These are phyloP conservation scores for Codiaeum variegatum DNA, from an alignment of 441 rosid species.

Conservation along the genomic window DNA sequence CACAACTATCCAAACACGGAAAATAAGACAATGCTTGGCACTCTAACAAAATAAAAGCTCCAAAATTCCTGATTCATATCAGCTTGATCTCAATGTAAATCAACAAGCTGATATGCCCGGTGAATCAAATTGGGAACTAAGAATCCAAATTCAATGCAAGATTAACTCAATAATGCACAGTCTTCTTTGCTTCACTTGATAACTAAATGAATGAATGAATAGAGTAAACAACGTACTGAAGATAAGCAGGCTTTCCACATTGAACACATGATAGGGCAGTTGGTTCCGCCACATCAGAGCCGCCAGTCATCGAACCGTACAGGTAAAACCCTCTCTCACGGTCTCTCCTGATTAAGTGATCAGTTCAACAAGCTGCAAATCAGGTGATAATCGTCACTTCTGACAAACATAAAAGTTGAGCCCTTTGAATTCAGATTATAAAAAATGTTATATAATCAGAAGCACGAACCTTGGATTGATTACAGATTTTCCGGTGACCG, in stretches of 20 bases:
- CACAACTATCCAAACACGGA: not conserved
- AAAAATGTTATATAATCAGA: not conserved
- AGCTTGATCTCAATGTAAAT: not conserved
- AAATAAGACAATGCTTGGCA: not conserved
- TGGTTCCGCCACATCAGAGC: slow-evolving; percentile 47
- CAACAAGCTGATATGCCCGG: not conserved
- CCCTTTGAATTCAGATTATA: not conserved
- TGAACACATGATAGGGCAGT: slow-evolving; percentile 45
- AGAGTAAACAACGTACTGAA: slow-evolving; percentile 56
- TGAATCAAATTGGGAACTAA: not conserved
- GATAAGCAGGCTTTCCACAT: slow-evolving; percentile 77
- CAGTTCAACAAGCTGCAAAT: not conserved
- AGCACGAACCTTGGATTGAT: not conserved
- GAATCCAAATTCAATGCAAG: not conserved
- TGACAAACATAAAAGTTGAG: not conserved
- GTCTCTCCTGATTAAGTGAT: not conserved
- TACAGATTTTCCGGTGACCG: not conserved
- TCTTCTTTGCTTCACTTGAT: not conserved
- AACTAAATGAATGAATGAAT: not conserved
- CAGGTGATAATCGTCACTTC: not conserved
- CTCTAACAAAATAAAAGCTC: not conserved
- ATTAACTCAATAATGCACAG: too few relatives aligned
- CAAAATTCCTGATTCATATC: not conserved
- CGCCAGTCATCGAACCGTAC: slow-evolving; percentile 49
- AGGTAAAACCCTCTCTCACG: not conserved